These are phyloP conservation scores for Septoria petroselini DNA, from an alignment of 2,329 filamentous ascomycete species.

Conservation along the genomic window DNA sequence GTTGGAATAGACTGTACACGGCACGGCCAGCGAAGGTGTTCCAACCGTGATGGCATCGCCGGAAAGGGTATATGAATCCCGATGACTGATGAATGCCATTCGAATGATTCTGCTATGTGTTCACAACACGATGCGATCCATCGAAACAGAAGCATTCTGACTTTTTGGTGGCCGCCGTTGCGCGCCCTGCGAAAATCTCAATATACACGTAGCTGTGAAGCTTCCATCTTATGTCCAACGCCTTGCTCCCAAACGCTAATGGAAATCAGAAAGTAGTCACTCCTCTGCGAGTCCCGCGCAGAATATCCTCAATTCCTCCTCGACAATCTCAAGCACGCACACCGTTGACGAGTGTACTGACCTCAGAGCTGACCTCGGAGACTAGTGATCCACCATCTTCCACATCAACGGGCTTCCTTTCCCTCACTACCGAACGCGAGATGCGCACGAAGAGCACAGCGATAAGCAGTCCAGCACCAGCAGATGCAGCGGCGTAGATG, in stretches of 20 bases:
- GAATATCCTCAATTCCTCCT: too few species aligned
- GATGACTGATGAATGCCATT: not conserved
- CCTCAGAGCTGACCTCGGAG: slow-evolving; percentile 18
- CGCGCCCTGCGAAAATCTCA: not conserved
- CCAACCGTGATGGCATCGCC: slow-evolving; percentile 6
- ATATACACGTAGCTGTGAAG: slow-evolving; percentile 20
- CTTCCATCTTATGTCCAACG: slow-evolving; percentile 10
- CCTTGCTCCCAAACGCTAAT: slow-evolving; percentile 5
- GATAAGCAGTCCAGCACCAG: slow-evolving; percentile 32
- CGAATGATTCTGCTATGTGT: too few species aligned
- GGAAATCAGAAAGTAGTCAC: not conserved
- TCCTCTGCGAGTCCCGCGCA: too few species aligned
- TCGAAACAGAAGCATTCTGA: not conserved
- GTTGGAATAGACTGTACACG: slow-evolving; percentile 12
- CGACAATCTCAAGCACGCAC: not conserved
- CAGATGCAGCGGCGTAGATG: slow-evolving; percentile 35
- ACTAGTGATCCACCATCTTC: slow-evolving; percentile 16
- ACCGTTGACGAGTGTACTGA: slow-evolving; percentile 15
- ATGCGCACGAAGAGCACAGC: slow-evolving; percentile 33
- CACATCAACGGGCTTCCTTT: slow-evolving; percentile 26
- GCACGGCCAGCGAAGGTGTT: not conserved
- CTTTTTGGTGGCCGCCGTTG: not conserved
- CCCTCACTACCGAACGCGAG: slow-evolving; percentile 25
- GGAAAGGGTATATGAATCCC: slow-evolving; percentile 7
- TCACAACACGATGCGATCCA: not conserved